A percentile compares a stretch with the other conserved stretches of the same genome.
Conservation (phyloP, 495 filamentous ascomycete species). For the Aspergillus bertholletiae region DNA sequence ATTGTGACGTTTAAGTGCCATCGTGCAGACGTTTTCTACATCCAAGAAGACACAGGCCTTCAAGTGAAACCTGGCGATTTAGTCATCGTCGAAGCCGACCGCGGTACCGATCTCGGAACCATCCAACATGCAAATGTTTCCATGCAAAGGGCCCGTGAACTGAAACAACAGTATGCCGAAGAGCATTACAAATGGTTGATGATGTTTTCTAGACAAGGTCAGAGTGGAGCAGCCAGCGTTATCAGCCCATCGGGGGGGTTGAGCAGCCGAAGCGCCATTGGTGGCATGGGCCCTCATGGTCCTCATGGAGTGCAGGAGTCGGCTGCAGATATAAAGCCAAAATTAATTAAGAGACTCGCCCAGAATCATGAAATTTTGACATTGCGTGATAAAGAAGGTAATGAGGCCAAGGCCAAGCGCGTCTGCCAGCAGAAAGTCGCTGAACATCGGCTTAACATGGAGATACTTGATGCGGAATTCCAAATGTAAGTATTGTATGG, state of each 20-base stretch:
- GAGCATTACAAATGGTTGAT: slow-evolving; percentile 96
- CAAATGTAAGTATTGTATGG: slow-evolving; percentile 70
- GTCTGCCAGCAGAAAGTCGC: slow-evolving; percentile 94
- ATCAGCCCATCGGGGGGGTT: slow-evolving; percentile 36
- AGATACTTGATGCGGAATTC: slow-evolving; percentile 98
- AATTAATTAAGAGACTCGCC: slow-evolving; percentile 91
- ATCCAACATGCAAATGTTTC: slow-evolving; percentile 81
- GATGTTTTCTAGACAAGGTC: slow-evolving; percentile 79
- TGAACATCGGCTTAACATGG: slow-evolving; percentile 94
- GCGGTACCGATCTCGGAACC: slow-evolving; percentile 93
- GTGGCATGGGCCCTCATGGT: slow-evolving; percentile 69
- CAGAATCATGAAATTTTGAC: slow-evolving; percentile 84
- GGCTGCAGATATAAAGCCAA: slow-evolving; percentile 81
- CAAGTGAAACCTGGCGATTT: slow-evolving; percentile 86
- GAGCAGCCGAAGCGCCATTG: slow-evolving; percentile 57
- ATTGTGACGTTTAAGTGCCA: slow-evolving; percentile 95
- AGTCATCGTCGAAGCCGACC: slow-evolving; percentile 96
- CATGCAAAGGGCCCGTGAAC: slow-evolving; percentile 76
- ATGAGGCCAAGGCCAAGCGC: slow-evolving; percentile 95
- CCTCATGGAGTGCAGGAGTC: slow-evolving; percentile 72
- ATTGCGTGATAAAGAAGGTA: slow-evolving; percentile 91
- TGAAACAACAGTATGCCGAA: slow-evolving; percentile 84
- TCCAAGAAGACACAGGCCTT: slow-evolving; percentile 90
- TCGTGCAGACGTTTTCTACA: slow-evolving; percentile 92
- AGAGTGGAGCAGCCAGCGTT: slow-evolving; percentile 60